These are phyloP conservation scores for Aspergillus saccharolyticus DNA, from an alignment of 495 filamentous ascomycete genomes.

Conservation along the genomic window DNA sequence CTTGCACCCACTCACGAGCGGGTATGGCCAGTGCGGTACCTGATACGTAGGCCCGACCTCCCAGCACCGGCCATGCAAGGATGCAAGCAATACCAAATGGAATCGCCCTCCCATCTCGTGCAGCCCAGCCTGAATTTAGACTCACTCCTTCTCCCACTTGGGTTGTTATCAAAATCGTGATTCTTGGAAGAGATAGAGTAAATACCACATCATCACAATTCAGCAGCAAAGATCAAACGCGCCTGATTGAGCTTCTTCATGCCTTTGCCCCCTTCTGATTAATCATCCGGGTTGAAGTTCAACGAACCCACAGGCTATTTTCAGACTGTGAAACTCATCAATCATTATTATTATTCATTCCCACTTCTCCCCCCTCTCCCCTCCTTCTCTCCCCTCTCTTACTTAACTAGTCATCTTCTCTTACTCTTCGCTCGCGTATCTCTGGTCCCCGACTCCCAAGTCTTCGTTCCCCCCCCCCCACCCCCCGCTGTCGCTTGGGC, in stretches of 20 bases:
- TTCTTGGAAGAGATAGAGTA: neutral
- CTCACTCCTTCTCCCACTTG: neutral
- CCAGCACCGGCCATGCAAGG: slow-evolving; percentile 3
- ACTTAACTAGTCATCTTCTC: too few relatives aligned
- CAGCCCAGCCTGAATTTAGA: neutral
- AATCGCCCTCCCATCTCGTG: neutral
- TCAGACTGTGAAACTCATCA: neutral
- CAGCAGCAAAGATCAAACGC: too few relatives aligned
- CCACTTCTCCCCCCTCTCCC: neutral
- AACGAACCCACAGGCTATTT: slow-evolving; percentile 12
- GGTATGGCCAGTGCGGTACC: slow-evolving; percentile 16
- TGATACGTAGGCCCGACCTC: slow-evolving; percentile 7
- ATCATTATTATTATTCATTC: neutral
- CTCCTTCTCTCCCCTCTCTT: slow-evolving; percentile 6
- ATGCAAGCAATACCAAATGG: slow-evolving; percentile 2
- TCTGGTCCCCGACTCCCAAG: slow-evolving; percentile 14
- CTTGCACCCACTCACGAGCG: slow-evolving; percentile 4
- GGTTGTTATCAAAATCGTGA: neutral
- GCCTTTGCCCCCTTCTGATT: neutral
- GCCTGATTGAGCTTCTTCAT: too few relatives aligned
- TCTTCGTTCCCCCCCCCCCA: slow-evolving; percentile 17
- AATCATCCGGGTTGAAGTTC: neutral
- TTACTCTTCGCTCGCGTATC: slow-evolving; percentile 11
- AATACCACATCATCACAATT: neutral
- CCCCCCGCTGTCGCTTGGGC: slow-evolving; percentile 21